These are phyloP conservation scores for Tylopilus vinaceipallidus DNA, from an alignment of 768 basidiomycete species.

Conservation along the genomic window DNA sequence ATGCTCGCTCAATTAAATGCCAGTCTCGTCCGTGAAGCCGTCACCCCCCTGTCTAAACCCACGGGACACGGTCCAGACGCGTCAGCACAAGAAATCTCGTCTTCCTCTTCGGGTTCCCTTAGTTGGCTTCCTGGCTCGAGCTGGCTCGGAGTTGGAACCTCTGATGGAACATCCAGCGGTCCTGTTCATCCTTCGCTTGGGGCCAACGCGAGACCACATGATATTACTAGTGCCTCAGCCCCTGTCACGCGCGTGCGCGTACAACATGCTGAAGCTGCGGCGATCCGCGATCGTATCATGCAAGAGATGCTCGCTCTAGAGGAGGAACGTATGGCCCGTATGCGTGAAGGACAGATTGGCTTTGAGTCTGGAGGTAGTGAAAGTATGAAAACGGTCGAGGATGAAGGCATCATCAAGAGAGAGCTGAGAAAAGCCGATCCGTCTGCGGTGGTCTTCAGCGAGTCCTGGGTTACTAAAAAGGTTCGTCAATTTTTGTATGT, in stretches of 20 bases:
- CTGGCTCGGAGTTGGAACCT: constrained; percentile 39
- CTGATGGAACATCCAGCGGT: constrained; percentile 23
- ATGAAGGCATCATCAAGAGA: constrained; percentile 89
- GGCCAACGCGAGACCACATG: constrained; percentile 22
- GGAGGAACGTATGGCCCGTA: constrained; percentile 93
- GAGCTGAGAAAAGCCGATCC: constrained; percentile 96
- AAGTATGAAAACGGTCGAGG: constrained; percentile 71
- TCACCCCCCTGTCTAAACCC: constrained; percentile 25
- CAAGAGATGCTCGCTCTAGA: constrained; percentile 96
- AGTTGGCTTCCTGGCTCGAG: constrained; percentile 56
- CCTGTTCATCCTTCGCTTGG: constrained; percentile 33
- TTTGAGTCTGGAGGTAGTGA: constrained; percentile 45
- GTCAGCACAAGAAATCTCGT: constrained; percentile 10
- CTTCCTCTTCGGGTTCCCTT: constrained; percentile 32
- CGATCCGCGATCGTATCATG: constrained; percentile 96
- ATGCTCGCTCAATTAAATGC: constrained; percentile 98
- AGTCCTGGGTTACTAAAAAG: constrained; percentile 94
- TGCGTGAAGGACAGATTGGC: constrained; percentile 72
- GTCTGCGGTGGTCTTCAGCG: constrained; percentile 92
- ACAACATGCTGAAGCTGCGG: constrained; percentile 78
- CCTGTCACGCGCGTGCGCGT: constrained; percentile 62
- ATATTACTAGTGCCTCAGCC: constrained; percentile 28
- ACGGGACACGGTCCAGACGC: constrained; percentile 2
- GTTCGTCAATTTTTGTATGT: constrained; percentile 35
- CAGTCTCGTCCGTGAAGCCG: constrained; percentile 59